A percentile compares a stretch with the other conserved stretches of the same genome.
phyloP scores from a whole-genome alignment of 2,329 filamentous ascomycete genomes.

The Neofusicoccum parvum region DNA sequence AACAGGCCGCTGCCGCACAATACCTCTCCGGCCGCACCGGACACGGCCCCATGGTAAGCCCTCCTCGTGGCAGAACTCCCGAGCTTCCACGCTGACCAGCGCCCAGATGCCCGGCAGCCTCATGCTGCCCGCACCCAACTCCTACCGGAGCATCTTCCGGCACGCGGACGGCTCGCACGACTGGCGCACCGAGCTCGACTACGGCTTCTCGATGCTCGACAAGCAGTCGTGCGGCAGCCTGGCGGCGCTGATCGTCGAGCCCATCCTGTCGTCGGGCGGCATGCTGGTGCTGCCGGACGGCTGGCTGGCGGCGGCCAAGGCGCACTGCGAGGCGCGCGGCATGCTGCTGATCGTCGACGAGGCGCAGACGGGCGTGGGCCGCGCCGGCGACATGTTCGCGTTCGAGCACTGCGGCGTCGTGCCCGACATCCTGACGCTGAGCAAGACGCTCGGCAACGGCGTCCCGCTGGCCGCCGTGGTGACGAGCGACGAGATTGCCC shows the following conservation, averaged over 20 bases:
- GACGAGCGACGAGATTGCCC: conserved; percentile 57
- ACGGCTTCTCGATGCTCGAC: conserved; percentile 64
- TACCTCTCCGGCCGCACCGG: conserved; percentile 57
- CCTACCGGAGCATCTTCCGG: conserved; percentile 64
- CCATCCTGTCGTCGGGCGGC: conserved; percentile 61
- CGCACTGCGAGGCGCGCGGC: conserved; percentile 36
- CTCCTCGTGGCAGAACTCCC: background rate
- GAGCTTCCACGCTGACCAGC: background rate
- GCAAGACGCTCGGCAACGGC: conserved; percentile 64
- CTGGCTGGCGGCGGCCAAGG: conserved; percentile 59
- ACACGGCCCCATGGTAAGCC: conserved; percentile 39
- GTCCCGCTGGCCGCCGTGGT: conserved; percentile 61
- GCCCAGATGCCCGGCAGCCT: conserved; percentile 58
- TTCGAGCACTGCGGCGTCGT: conserved; percentile 34
- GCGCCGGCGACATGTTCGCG: conserved; percentile 35
- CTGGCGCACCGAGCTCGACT: conserved; percentile 66
- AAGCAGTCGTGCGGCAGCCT: conserved; percentile 62
- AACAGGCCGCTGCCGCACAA: conserved; percentile 50
- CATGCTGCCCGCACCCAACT: conserved; percentile 61
- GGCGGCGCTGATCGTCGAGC: conserved; percentile 65
- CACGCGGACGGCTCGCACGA: conserved; percentile 63
- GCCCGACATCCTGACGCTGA: conserved; percentile 60
- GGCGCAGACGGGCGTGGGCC: conserved; percentile 40
- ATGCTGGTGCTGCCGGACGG: conserved; percentile 62
- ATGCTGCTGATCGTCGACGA: conserved; percentile 44